Evolutionary conservation across 768 basidiomycete genomes (phyloP).

Genomic region (Auricularia sp.): DNA sequence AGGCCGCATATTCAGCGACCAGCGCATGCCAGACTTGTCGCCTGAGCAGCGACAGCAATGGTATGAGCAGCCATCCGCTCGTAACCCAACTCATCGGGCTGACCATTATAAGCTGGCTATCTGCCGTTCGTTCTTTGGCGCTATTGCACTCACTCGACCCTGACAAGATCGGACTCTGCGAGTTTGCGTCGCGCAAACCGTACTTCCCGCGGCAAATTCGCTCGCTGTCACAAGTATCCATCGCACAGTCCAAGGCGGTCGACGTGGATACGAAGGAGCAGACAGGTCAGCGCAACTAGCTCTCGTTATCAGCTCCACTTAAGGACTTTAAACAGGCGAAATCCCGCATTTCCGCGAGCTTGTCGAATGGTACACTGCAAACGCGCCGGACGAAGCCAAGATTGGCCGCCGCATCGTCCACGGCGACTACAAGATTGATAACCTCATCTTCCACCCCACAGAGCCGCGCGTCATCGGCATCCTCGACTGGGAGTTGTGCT

Average conservation of each 20-base stretch:
- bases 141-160: slow-evolving; percentile 58
- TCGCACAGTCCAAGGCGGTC: slow-evolving; percentile 57
- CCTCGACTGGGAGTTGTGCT: slow-evolving; percentile 95
- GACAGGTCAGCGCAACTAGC: slow-evolving; percentile 16
- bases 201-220: slow-evolving; percentile 95
- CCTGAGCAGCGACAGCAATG: slow-evolving; percentile 57
- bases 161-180: slow-evolving; percentile 50
- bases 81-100: background rate
- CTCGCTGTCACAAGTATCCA: slow-evolving; percentile 71
- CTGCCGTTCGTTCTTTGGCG: slow-evolving; percentile 61
- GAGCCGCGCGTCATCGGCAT: slow-evolving; percentile 91
- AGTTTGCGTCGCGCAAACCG: slow-evolving; percentile 60
- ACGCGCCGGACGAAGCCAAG: slow-evolving; percentile 69
- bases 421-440: slow-evolving; percentile 98
- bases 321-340: slow-evolving; percentile 31
- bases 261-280: slow-evolving; percentile 53
- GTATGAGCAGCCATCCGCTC: slow-evolving; percentile 29
- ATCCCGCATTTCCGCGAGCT: slow-evolving; percentile 71
- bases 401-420: slow-evolving; percentile 82
- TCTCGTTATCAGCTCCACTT: background rate
- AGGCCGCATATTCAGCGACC: slow-evolving; percentile 87
- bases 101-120: slow-evolving; percentile 51
- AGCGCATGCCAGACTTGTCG: slow-evolving; percentile 56
- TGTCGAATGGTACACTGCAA: slow-evolving; percentile 61
- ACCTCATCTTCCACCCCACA: slow-evolving; percentile 86